Base-by-base conservation (phyloP, 305 asterid genomes). In the Stenogyne calaminthoides region DNA sequence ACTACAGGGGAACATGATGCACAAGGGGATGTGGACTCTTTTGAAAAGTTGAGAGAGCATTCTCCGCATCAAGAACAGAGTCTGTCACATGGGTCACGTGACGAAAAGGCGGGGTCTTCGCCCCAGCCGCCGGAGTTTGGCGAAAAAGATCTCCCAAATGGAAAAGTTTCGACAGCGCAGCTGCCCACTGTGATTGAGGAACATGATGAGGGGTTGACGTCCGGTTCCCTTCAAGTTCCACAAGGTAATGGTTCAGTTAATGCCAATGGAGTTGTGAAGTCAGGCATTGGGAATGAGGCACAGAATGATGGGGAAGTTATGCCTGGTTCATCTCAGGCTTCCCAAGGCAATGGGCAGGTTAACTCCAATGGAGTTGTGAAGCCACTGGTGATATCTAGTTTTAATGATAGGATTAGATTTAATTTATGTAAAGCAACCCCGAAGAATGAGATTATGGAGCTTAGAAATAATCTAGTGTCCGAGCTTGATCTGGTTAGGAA, bases 401-500 rank as follows among this genome's bases (percentile, higher is more conserved):
- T 81, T 72, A 88, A 73, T 25, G 96, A 91, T 81, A 87, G 74
- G 79, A 73, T 91, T 77, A 82, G 81, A 74, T 86, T 89, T 73
- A 79, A 79, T 32, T 55, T 89, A 68, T 70, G 75, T 10, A 82
- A 79, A 47, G 82, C 64, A 11, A 84, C 84, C 5, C 77, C 88
- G 0, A 84, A 74, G 71, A 75, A 77, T 73, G 95, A 86, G 67
- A 79, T 88, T 74, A 64, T 63, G 77, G 88, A 81, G 57, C 88
- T 93, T 77, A 82, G 69, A 81, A 67, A 74, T 78, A 81, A 77
- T 80, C 78, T 93, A 37, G 88, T 84, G 82, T 64, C 40, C 8
- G 90, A 91, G 73, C 93, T 89, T 36, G 91, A 79, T 72, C 88
- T 73, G 79, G 88, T 93, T 74, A 83, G 91, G 85, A 75, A 67